A percentile compares a stretch with the other conserved stretches of the same genome.
Conservation (phyloP, 2,329 filamentous ascomycete genomes). For the Fusarium nisikadoi region DNA sequence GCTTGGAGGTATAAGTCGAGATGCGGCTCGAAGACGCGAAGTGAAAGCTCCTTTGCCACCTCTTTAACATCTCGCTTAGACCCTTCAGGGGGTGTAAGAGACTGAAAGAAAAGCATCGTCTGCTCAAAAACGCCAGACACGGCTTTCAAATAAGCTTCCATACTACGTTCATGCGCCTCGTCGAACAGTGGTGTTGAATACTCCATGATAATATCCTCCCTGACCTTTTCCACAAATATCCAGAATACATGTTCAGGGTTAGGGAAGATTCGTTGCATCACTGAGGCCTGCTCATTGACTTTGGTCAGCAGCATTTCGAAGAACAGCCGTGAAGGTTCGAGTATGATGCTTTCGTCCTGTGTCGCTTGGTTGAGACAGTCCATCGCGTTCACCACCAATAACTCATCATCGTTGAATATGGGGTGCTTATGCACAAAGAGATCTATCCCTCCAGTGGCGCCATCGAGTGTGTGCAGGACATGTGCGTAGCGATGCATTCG, state of each 20-base stretch:
- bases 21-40: slow-evolving; percentile 87
- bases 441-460: slow-evolving; percentile 80
- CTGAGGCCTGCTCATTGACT: slow-evolving; percentile 81
- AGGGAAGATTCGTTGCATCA: slow-evolving; percentile 87
- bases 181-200: slow-evolving; percentile 89
- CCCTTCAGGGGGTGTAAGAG: slow-evolving; percentile 73
- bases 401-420: slow-evolving; percentile 77
- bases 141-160: slow-evolving; percentile 83
- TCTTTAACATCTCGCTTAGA: slow-evolving; percentile 70
- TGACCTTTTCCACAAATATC: slow-evolving; percentile 82
- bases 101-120: slow-evolving; percentile 78
- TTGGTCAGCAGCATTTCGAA: slow-evolving; percentile 79
- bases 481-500: slow-evolving; percentile 90
- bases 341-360: slow-evolving; percentile 70
- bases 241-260: slow-evolving; percentile 76
- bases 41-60: slow-evolving; percentile 73
- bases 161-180: slow-evolving; percentile 80
- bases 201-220: slow-evolving; percentile 85
- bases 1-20: slow-evolving; percentile 94
- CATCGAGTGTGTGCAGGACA: slow-evolving; percentile 84
- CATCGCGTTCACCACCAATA: slow-evolving; percentile 73
- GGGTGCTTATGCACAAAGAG: slow-evolving; percentile 91
- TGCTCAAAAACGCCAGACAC: slow-evolving; percentile 91
- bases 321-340: slow-evolving; percentile 84
- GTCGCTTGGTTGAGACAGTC: slow-evolving; percentile 81